Evolutionary conservation across 2,329 filamentous ascomycete species (phyloP).

Genomic region (Berkeleyomyces rouxiae): DNA sequence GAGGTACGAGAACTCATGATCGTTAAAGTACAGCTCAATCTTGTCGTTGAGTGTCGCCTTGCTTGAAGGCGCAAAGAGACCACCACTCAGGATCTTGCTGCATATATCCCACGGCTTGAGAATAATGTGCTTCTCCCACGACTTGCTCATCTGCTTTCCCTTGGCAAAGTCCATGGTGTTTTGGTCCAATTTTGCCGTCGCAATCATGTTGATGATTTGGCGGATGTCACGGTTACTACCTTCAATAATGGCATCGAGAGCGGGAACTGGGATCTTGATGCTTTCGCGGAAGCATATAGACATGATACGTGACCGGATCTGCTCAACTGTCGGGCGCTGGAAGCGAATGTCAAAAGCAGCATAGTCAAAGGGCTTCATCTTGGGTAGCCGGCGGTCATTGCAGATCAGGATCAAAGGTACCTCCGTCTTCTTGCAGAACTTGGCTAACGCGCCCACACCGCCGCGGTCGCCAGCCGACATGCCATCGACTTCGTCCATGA

Average conservation of each 20-base stretch:
- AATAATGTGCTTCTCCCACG: conserved; percentile 95
- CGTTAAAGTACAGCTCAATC: conserved; percentile 97
- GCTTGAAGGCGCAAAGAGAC: conserved; percentile 69
- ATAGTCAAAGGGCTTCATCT: conserved; percentile 96
- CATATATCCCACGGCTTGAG: conserved; percentile 98
- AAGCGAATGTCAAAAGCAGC: conserved; percentile 76
- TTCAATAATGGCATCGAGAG: conserved; percentile 87
- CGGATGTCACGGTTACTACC: conserved; percentile 91
- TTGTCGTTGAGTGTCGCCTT: conserved; percentile 90
- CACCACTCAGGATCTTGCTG: conserved; percentile 74
- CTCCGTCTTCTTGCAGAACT: conserved; percentile 87
- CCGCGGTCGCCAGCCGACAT: conserved; percentile 97
- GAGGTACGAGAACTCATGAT: conserved; percentile 90
- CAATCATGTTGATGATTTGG: conserved; percentile 97
- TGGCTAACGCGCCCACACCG: conserved; percentile 83
- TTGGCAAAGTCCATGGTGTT: conserved; percentile 65
- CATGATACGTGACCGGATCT: conserved; percentile 81
- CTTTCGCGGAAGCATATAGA: conserved; percentile 90
- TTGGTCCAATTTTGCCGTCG: conserved; percentile 80
- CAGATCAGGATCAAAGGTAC: conserved; percentile 94
- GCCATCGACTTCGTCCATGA: conserved; percentile 98
- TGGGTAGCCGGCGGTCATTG: conserved; percentile 80
- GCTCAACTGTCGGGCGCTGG: conserved; percentile 73
- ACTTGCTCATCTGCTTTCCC: conserved; percentile 86
- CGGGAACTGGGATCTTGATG: conserved; percentile 64